These are phyloP conservation scores for Podospora sp. DNA, from an alignment of 495 filamentous ascomycete species.

Conservation along the genomic window DNA sequence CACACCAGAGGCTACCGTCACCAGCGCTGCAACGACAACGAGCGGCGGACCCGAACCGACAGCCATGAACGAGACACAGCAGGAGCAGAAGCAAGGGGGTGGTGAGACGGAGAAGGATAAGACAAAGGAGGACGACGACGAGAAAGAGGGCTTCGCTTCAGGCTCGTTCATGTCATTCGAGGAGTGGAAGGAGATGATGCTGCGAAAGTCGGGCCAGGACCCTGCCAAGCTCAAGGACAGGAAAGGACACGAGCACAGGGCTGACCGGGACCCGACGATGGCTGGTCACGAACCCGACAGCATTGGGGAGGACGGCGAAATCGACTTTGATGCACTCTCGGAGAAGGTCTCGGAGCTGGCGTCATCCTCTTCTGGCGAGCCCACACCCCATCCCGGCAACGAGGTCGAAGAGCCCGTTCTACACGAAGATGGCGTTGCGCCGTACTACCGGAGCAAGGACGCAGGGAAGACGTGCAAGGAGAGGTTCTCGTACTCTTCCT, in stretches of 20 bases:
- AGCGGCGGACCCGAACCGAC: conserved; percentile 18
- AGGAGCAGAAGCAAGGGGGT: conserved; percentile 20
- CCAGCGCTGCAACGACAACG: conserved; percentile 11
- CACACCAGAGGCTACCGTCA: conserved; percentile 17
- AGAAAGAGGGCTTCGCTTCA: conserved; percentile 65
- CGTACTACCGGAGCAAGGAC: conserved; percentile 75
- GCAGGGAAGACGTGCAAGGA: conserved; percentile 90
- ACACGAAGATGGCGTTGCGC: conserved; percentile 50
- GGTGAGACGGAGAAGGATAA: conserved; percentile 16
- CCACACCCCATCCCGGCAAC: conserved; percentile 37
- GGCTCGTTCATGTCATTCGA: conserved; percentile 95
- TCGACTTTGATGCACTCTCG: conserved; percentile 73
- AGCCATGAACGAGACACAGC: conserved; percentile 22
- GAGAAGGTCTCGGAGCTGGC: conserved; percentile 48
- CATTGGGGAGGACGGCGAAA: conserved; percentile 86
- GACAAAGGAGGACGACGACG: conserved; percentile 24
- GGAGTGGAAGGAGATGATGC: conserved; percentile 95
- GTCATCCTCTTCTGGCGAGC: conserved; percentile 32
- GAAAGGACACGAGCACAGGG: conserved; percentile 41
- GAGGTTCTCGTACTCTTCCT: conserved; percentile 94
- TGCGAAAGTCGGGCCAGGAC: conserved; percentile 84
- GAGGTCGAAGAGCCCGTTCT: conserved; percentile 48
- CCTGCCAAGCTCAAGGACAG: conserved; percentile 68
- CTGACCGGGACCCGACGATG: conserved; percentile 34
- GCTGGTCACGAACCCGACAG: conserved; percentile 42